Conservation (phyloP, 192 early-diverging fungal species). For the Diversispora eburnea region DNA sequence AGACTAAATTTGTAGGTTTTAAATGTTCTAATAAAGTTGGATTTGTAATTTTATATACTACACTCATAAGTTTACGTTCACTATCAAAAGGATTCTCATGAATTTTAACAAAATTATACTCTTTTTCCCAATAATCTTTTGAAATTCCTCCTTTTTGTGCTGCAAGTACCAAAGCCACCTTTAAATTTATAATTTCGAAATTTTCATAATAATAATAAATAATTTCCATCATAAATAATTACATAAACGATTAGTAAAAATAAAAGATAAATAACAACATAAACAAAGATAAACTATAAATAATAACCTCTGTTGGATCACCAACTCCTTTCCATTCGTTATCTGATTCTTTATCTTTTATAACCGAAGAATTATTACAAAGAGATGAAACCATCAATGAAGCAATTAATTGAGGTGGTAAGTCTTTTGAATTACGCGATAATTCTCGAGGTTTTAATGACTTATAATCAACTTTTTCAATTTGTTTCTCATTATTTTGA, state of each 20-base stretch:
- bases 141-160: conserved; percentile 79
- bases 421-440: conserved; percentile 38
- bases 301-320: conserved; percentile 87
- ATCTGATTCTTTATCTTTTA: conserved; percentile 46
- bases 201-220: not conserved
- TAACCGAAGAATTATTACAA: conserved; percentile 84
- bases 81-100: conserved; percentile 90
- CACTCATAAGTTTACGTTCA: conserved; percentile 95
- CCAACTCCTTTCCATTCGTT: conserved; percentile 70
- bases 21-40: conserved; percentile 24
- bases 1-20: conserved; percentile 49
- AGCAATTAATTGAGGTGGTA: conserved; percentile 51
- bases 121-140: conserved; percentile 57
- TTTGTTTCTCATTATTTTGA: not conserved
- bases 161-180: conserved; percentile 72
- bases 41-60: conserved; percentile 53
- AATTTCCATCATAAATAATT: not conserved
- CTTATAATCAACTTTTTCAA: conserved; percentile 14
- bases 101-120: conserved; percentile 55
- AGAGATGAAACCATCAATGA: conserved; percentile 73
- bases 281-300: not conserved
- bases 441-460: conserved; percentile 39
- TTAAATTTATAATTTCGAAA: not conserved
- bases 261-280: not conserved
- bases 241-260: not conserved